Evolutionary conservation across 2,329 filamentous ascomycete species (phyloP).

Genomic region (Botrytis byssoidea): DNA sequence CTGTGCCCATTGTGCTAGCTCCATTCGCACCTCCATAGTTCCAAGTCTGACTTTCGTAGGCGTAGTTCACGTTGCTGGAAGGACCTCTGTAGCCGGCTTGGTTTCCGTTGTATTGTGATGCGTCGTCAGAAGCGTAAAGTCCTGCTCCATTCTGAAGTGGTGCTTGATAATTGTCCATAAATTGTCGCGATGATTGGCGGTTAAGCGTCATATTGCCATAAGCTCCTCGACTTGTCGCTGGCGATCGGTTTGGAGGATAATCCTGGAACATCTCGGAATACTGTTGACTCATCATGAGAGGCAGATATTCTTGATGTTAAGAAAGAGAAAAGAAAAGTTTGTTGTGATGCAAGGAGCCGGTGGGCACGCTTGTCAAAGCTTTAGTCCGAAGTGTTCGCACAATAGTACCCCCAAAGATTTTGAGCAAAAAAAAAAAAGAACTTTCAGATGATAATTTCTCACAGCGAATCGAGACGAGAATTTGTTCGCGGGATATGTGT

Average conservation of each 20-base stretch:
- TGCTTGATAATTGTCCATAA: constrained; percentile 62
- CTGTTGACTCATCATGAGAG: constrained; percentile 49
- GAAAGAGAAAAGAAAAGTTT: constrained; percentile 25
- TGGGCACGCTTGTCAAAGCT: constrained; percentile 36
- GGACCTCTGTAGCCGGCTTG: constrained; percentile 32
- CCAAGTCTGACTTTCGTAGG: constrained; percentile 78
- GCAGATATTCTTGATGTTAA: constrained; percentile 16
- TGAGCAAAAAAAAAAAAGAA: constrained; percentile 20
- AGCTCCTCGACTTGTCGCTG: constrained; percentile 67
- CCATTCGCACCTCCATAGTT: constrained; percentile 63
- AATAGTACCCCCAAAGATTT: neutral
- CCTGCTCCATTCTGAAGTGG: constrained; percentile 45
- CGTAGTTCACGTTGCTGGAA: constrained; percentile 43
- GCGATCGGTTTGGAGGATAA: constrained; percentile 68
- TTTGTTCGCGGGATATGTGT: neutral
- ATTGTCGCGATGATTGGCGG: constrained; percentile 72
- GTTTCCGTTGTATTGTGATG: constrained; percentile 51
- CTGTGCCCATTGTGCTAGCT: constrained; percentile 62
- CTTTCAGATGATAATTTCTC: constrained; percentile 26
- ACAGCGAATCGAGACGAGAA: neutral
- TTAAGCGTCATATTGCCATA: constrained; percentile 62
- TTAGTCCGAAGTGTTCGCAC: constrained; percentile 26
- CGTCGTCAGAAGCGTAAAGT: constrained; percentile 69
- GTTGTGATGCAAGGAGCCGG: constrained; percentile 38
- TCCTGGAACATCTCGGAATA: constrained; percentile 72